phyloP scores from a whole-genome alignment of 2,329 filamentous ascomycete genomes.

The Colletotrichum sp. region DNA sequence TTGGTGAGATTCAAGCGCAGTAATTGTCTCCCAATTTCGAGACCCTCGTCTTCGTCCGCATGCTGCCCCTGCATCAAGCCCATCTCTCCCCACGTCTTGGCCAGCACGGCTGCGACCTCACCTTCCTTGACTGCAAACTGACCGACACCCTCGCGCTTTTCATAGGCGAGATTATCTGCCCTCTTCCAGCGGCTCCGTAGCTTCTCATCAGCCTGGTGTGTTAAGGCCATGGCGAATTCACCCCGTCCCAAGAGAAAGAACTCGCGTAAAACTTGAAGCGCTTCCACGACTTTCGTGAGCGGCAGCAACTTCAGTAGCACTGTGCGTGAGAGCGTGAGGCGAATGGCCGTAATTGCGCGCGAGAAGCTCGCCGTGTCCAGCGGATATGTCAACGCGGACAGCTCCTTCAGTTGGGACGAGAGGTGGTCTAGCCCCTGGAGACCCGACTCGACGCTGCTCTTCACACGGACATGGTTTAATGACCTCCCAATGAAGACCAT shows the following conservation, averaged over 20 bases:
- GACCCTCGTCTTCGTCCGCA: slow-evolving; percentile 79
- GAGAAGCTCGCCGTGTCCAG: slow-evolving; percentile 75
- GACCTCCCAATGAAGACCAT: slow-evolving; percentile 92
- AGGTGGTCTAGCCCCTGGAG: slow-evolving; percentile 63
- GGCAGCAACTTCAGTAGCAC: slow-evolving; percentile 84
- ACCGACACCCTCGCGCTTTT: slow-evolving; percentile 63
- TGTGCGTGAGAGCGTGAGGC: slow-evolving; percentile 82
- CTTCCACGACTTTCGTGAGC: slow-evolving; percentile 75
- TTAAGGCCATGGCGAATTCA: slow-evolving; percentile 88
- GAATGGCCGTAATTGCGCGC: slow-evolving; percentile 75
- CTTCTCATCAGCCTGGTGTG: slow-evolving; percentile 82
- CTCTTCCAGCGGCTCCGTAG: slow-evolving; percentile 76
- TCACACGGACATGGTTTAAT: slow-evolving; percentile 78
- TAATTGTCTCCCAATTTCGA: slow-evolving; percentile 82
- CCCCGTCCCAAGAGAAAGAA: slow-evolving; percentile 89
- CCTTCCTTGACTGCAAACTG: slow-evolving; percentile 81
- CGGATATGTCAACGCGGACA: slow-evolving; percentile 74
- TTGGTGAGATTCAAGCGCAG: slow-evolving; percentile 71
- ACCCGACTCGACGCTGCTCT: slow-evolving; percentile 48
- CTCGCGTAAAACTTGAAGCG: slow-evolving; percentile 78
- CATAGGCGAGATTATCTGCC: slow-evolving; percentile 61
- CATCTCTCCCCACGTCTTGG: slow-evolving; percentile 79
- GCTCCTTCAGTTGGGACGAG: slow-evolving; percentile 70
- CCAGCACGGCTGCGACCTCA: slow-evolving; percentile 79
- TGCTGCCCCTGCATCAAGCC: slow-evolving; percentile 73